phyloP scores from a whole-genome alignment of 1,139 yeast species.

The Magnusiomyces suaveolens region DNA sequence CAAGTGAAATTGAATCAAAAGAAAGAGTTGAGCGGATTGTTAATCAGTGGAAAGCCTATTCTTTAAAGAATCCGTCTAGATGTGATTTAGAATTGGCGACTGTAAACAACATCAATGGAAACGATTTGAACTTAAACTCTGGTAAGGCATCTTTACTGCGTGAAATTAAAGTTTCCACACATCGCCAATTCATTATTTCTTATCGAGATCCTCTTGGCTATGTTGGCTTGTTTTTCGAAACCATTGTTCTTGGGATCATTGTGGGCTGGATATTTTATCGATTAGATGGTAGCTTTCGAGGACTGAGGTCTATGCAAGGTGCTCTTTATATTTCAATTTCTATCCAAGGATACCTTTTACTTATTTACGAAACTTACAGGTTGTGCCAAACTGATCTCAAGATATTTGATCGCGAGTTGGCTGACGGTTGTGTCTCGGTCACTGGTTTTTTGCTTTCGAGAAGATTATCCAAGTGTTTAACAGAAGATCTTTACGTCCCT shows the following conservation, averaged over 20 bases:
- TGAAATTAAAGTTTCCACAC: constrained; percentile 49
- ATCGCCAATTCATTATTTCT: constrained; percentile 47
- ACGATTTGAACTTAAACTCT: background rate
- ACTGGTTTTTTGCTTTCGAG: constrained; percentile 61
- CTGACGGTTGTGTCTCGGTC: constrained; percentile 59
- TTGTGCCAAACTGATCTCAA: constrained; percentile 59
- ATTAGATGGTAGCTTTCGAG: constrained; percentile 53
- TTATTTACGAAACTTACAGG: constrained; percentile 65
- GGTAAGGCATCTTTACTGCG: constrained; percentile 34
- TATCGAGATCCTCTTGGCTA: constrained; percentile 52
- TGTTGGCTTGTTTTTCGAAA: constrained; percentile 45
- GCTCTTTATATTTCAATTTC: constrained; percentile 56
- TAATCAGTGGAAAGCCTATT: constrained; percentile 39
- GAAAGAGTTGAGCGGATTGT: constrained; percentile 41
- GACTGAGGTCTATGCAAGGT: constrained; percentile 58
- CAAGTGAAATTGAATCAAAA: constrained; percentile 38
- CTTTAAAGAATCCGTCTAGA: too few relatives aligned
- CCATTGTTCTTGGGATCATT: constrained; percentile 47
- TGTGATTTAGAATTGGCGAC: too few relatives aligned
- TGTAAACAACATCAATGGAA: too few relatives aligned
- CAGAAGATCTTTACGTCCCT: constrained; percentile 64
- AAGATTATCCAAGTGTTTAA: constrained; percentile 51
- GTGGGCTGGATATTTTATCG: constrained; percentile 71
- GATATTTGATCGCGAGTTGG: constrained; percentile 62
- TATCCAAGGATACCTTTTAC: constrained; percentile 57